These are phyloP conservation scores for Claviceps humidiphila DNA, from an alignment of 2,329 filamentous ascomycete genomes.

Conservation along the genomic window DNA sequence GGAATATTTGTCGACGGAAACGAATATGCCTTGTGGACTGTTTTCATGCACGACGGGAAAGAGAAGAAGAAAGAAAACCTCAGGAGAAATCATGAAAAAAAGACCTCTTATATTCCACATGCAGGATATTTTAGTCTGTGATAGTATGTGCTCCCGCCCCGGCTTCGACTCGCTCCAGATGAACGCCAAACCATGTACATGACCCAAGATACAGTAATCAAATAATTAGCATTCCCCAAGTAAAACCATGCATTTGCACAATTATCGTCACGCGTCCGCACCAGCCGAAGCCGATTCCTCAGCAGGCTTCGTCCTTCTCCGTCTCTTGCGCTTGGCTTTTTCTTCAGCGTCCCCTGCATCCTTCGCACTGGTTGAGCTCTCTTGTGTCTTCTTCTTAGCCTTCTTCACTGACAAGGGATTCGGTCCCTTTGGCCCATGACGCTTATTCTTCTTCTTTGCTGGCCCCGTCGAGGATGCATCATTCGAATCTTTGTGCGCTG, in stretches of 20 bases:
- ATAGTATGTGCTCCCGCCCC: no score
- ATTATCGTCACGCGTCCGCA: background rate
- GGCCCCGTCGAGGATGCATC: constrained; percentile 12
- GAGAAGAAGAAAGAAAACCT: background rate
- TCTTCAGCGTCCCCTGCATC: constrained; percentile 12
- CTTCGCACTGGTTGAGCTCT: constrained; percentile 14
- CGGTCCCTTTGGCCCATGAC: constrained; percentile 50
- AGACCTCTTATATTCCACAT: no score
- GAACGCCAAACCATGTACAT: background rate
- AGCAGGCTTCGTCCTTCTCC: constrained; percentile 17
- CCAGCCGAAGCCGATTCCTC: background rate
- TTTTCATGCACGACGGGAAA: background rate
- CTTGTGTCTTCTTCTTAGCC: constrained; percentile 36
- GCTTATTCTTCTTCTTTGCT: constrained; percentile 43
- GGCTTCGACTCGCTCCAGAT: no score
- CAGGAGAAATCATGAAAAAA: background rate
- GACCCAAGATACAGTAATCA: background rate
- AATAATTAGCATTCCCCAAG: background rate
- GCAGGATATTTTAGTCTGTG: no score
- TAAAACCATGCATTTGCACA: background rate
- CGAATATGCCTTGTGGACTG: background rate
- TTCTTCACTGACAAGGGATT: constrained; percentile 63
- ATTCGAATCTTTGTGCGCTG: background rate
- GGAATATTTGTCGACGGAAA: no score
- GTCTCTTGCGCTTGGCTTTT: constrained; percentile 18